Percentiles rank a stretch among this genome's conserved stretches.
These are phyloP conservation scores for Sindora glabra DNA, from an alignment of 306 rosid species.

Conservation along the genomic window DNA sequence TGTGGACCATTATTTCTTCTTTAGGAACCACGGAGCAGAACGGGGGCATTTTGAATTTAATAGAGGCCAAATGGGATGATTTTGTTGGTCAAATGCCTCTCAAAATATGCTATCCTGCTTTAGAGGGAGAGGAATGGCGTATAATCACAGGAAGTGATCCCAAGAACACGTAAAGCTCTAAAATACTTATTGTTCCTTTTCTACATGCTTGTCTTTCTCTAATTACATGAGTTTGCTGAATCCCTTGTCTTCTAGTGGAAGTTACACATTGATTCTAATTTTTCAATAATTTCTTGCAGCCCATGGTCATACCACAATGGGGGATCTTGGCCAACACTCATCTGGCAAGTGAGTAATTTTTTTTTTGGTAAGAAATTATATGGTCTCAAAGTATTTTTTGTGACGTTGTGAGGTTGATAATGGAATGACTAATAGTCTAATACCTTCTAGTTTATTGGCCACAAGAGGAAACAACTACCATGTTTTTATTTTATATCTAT, in stretches of 20 bases:
- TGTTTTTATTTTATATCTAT: not conserved
- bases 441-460: not conserved
- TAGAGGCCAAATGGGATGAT: slow-evolving; percentile 92
- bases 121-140: slow-evolving; percentile 87
- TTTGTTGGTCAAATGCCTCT: slow-evolving; percentile 79
- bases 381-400: not conserved
- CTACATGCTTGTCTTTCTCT: not conserved
- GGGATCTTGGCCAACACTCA: slow-evolving; percentile 91
- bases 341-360: slow-evolving; percentile 68
- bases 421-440: not conserved
- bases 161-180: slow-evolving; percentile 72
- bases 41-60: slow-evolving; percentile 58
- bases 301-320: slow-evolving; percentile 97
- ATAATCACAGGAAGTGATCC: slow-evolving; percentile 91
- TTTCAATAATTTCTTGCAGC: slow-evolving; percentile 38
- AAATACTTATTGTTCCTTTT: not conserved
- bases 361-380: not conserved
- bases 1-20: slow-evolving; percentile 84
- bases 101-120: slow-evolving; percentile 82
- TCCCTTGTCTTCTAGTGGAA: not conserved
- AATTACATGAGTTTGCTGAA: not conserved
- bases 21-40: slow-evolving; percentile 66
- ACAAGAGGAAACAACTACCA: not conserved
- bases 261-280: slow-evolving; percentile 2
- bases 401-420: not conserved